These are phyloP conservation scores for Populus hybrid DNA, from an alignment of 441 rosid genomes.

Conservation along the genomic window DNA sequence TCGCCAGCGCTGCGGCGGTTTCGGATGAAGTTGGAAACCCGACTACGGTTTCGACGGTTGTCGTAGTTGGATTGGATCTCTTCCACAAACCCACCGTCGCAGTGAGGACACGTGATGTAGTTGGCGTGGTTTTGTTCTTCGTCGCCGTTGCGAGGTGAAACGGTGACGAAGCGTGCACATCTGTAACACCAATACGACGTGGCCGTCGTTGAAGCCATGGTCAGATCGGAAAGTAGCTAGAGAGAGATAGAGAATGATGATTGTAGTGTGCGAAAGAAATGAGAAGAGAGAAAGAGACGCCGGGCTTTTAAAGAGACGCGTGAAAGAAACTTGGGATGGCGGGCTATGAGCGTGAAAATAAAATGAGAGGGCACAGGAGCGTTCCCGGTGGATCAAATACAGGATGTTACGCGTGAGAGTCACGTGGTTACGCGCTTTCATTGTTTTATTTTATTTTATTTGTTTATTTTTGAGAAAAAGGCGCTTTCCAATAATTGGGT, in stretches of 20 bases:
- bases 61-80: conserved; percentile 40
- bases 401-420: no score
- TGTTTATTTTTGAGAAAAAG: no score
- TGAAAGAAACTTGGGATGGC: no score
- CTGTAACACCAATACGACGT: conserved; percentile 81
- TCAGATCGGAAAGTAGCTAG: background rate
- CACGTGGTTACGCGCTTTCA: no score
- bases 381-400: no score
- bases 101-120: conserved; percentile 51
- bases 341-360: no score
- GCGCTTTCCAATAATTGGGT: no score
- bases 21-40: conserved; percentile 23
- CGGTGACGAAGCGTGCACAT: conserved; percentile 56
- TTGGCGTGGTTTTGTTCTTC: background rate
- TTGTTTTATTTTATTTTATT: no score
- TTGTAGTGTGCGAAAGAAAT: no score
- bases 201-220: conserved; percentile 34
- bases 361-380: no score
- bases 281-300: no score
- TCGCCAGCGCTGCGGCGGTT: conserved; percentile 36
- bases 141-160: conserved; percentile 15
- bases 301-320: no score
- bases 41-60: conserved; percentile 30
- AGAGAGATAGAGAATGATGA: background rate
- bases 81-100: conserved; percentile 71